phyloP scores from a whole-genome alignment of 228 moss, liverwort and hornwort genomes.

The Sphagnum fallax region DNA sequence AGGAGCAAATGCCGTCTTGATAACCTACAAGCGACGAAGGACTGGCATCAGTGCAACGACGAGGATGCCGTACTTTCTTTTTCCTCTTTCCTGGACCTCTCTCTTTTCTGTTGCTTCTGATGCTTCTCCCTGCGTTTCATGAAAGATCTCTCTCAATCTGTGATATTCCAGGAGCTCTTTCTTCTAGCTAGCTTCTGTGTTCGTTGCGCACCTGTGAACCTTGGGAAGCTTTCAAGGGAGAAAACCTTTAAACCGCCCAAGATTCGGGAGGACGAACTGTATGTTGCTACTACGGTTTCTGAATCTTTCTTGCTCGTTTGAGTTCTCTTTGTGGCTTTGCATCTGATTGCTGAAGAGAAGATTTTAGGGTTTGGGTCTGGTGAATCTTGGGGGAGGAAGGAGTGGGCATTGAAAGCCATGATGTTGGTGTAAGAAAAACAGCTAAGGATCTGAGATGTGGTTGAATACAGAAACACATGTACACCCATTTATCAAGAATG shows the following conservation, averaged over 20 bases:
- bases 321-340: background rate
- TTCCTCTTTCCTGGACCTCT: background rate
- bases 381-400: background rate
- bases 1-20: background rate
- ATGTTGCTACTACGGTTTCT: too few species aligned
- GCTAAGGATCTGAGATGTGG: background rate
- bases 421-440: background rate
- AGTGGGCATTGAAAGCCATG: background rate
- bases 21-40: constrained; percentile 50
- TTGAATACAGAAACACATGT: too few species aligned
- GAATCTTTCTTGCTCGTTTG: too few species aligned
- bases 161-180: too few species aligned
- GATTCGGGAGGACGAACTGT: background rate
- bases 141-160: too few species aligned
- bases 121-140: background rate
- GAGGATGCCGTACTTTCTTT: constrained; percentile 16
- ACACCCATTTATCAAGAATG: too few species aligned
- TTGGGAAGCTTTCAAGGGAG: background rate
- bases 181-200: too few species aligned
- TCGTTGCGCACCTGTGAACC: too few species aligned
- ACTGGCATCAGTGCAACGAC: constrained; percentile 1
- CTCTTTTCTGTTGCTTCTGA: background rate
- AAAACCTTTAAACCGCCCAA: background rate
- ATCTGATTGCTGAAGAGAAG: background rate
- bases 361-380: background rate